Percentiles rank a stretch among this genome's conserved stretches.
Conservation (phyloP, 1,139 yeast species). For the Kodamaea alishanica region DNA sequence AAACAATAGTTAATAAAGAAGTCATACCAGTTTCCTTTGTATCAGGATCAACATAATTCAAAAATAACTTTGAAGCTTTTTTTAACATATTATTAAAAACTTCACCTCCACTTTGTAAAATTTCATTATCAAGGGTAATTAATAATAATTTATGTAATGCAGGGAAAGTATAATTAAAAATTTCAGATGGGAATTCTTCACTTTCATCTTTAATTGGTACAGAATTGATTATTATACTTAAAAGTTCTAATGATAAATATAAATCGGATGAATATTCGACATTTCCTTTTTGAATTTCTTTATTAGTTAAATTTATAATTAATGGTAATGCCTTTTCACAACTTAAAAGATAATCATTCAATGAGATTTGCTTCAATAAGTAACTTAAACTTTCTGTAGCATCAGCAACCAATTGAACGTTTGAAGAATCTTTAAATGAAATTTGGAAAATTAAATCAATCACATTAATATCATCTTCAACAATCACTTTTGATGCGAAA, state of each 20-base stretch:
- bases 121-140: conserved; percentile 67
- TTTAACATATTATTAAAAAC: conserved; percentile 62
- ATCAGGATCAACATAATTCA: conserved; percentile 34
- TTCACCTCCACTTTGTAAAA: conserved; percentile 75
- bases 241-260: conserved; percentile 63
- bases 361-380: conserved; percentile 47
- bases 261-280: conserved; percentile 56
- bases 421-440: conserved; percentile 72
- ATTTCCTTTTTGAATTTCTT: conserved; percentile 14
- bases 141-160: conserved; percentile 50
- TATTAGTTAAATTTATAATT: conserved; percentile 38
- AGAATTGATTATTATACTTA: conserved; percentile 53
- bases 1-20: conserved; percentile 56
- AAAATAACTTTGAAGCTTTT: conserved; percentile 46
- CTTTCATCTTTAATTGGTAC: conserved; percentile 32
- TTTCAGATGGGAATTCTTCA: conserved; percentile 41
- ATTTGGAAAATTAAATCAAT: conserved; percentile 59
- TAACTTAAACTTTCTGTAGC: conserved; percentile 58
- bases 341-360: conserved; percentile 42
- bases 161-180: conserved; percentile 52
- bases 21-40: conserved; percentile 49
- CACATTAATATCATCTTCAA: conserved; percentile 21
- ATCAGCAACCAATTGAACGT: conserved; percentile 64
- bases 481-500: conserved; percentile 28
- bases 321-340: conserved; percentile 54